Base-by-base conservation (phyloP, 2,329 filamentous ascomycete genomes). In the Colletotrichum viniferum region DNA sequence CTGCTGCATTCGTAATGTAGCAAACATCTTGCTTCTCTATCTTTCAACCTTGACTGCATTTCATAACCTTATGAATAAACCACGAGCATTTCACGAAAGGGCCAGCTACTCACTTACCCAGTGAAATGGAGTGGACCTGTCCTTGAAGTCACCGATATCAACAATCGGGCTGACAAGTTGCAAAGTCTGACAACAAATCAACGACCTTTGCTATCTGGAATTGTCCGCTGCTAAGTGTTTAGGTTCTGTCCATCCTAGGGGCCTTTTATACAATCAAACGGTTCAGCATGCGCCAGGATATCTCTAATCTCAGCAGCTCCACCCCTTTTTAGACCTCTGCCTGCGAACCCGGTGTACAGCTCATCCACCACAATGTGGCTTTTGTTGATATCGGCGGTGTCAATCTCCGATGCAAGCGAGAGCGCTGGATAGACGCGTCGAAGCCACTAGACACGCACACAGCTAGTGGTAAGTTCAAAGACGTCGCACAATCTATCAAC, bases 51-150 rank as follows among this genome's bases (percentile, higher is more conserved):
- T 8, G 16, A 43, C 36, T 43, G 36, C 36, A 4, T 0, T 5
- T 9, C 1, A 43, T 43, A 43, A 43, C 36, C 36, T 4, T 0
- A 5, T 43, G 36, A 18, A 43, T 18, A 43, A 43, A 18, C 36
- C 36, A 18, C 36, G 36, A 5, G 8, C 4, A 3, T 18, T 9
- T 0, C 4, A 43, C 16, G 16, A 43, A 43, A 1, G 36, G 4
- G 16, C 8, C 36, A 43, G 36, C 16, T 18, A 18, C 36, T 43
- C 16, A 18, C 36, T 3, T 10, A 43, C 36, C 2, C 14, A 1
- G 8, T 18, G 4, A 18, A 1, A 43, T 43, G 3, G 1, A 18
- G 36, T 9, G 3, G 16, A 18, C 7, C 16, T 18, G 36, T 0
- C 16, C 36, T 43, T 18, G 16, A 43, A 18, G 36, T 18, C 3